Percentiles rank a stretch among this genome's conserved stretches.
phyloP scores from a whole-genome alignment of 2,329 filamentous ascomycete genomes.

The Coniochaeta sp. region DNA sequence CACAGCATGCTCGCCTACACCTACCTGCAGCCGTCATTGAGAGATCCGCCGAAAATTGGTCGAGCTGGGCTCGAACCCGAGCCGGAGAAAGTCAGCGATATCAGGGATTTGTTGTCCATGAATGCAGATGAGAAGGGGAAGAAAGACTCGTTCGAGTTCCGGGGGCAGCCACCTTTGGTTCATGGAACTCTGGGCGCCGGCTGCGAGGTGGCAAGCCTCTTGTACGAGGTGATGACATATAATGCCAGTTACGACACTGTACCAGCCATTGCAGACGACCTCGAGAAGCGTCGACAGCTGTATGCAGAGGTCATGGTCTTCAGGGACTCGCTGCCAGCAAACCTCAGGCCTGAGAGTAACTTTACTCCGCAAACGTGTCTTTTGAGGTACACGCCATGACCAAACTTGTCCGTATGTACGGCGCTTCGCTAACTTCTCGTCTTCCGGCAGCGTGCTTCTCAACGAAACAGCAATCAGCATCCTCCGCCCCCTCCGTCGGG shows the following conservation, averaged over 20 bases:
- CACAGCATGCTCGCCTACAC: background rate
- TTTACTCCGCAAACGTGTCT: background rate
- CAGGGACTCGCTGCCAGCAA: background rate
- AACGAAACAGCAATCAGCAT: conserved; percentile 1
- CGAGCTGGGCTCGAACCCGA: background rate
- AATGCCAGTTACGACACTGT: background rate
- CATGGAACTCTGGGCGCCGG: background rate
- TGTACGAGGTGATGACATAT: background rate
- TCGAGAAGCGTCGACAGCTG: background rate
- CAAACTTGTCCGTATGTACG: too few species aligned
- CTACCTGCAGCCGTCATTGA: background rate
- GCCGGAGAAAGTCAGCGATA: background rate
- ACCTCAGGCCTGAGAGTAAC: background rate
- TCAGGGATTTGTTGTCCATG: background rate
- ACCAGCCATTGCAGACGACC: background rate
- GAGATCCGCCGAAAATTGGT: background rate
- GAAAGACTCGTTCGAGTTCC: background rate
- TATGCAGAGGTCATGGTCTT: background rate
- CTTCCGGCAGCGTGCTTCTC: background rate
- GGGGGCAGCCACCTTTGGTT: background rate
- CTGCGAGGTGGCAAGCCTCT: background rate
- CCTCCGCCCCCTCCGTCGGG: background rate
- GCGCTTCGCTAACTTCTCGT: too few species aligned
- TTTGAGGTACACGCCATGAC: too few species aligned
- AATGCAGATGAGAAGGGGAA: background rate